These are phyloP conservation scores for Cornus florida DNA, from an alignment of 148 eudicot genomes.

Conservation along the genomic window DNA sequence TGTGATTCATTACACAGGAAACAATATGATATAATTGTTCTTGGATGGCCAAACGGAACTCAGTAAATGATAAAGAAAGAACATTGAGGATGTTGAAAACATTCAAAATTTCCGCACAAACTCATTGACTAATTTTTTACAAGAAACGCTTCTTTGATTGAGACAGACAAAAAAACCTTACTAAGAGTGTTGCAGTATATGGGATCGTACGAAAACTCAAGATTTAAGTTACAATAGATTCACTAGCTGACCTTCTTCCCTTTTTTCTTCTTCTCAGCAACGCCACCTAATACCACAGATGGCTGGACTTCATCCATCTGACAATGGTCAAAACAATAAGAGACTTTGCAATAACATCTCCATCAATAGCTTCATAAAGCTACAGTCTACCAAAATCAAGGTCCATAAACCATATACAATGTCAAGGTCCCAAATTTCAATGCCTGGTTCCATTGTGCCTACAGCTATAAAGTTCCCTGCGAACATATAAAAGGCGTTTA, in stretches of 20 bases:
- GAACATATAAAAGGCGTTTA: constrained; percentile 6
- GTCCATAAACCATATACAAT: constrained; percentile 50
- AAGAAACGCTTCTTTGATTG: background rate
- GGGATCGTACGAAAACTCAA: background rate
- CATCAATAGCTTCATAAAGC: background rate
- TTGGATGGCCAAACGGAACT: too few species aligned
- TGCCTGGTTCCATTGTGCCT: constrained; percentile 90
- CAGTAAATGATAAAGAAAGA: too few species aligned
- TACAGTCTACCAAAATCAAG: background rate
- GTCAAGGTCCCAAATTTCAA: constrained; percentile 97
- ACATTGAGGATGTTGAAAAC: background rate
- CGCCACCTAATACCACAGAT: constrained; percentile 66
- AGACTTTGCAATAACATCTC: constrained; percentile 7
- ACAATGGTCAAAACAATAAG: background rate
- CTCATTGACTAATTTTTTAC: background rate
- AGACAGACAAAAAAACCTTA: background rate
- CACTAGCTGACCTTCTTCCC: constrained; percentile 70
- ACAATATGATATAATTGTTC: too few species aligned
- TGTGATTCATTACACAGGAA: too few species aligned
- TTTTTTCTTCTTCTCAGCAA: constrained; percentile 70
- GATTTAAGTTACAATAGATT: constrained; percentile 1
- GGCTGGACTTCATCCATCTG: constrained; percentile 96
- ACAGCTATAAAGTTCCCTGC: constrained; percentile 92
- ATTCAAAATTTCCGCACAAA: background rate
- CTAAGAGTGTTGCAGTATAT: background rate